Percentiles rank a stretch among this genome's conserved stretches.
These are phyloP conservation scores for Pichia sp. DNA, from an alignment of 1,139 yeast species.

Conservation along the genomic window DNA sequence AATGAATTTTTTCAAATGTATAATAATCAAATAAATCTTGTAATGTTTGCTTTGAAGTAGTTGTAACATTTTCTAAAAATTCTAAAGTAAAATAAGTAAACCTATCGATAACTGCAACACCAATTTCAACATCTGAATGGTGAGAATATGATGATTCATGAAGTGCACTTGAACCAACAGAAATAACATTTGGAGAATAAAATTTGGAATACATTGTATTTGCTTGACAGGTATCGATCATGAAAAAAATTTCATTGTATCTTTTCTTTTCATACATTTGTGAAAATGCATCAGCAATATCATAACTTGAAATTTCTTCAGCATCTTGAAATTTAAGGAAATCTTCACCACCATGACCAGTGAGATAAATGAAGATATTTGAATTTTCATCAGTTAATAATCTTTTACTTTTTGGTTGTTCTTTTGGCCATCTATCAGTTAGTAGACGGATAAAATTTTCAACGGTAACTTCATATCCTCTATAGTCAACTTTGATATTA, in stretches of 20 bases:
- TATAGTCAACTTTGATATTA: slow-evolving; percentile 88
- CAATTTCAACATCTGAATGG: slow-evolving; percentile 91
- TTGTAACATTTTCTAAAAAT: slow-evolving; percentile 73
- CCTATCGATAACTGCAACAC: slow-evolving; percentile 96
- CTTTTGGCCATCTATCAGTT: slow-evolving; percentile 93
- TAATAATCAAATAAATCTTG: slow-evolving; percentile 80
- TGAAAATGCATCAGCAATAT: slow-evolving; percentile 93
- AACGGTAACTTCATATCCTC: slow-evolving; percentile 97
- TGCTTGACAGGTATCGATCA: slow-evolving; percentile 99
- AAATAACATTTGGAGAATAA: slow-evolving; percentile 86
- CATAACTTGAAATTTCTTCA: slow-evolving; percentile 93
- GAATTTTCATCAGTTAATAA: slow-evolving; percentile 89
- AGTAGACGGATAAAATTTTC: slow-evolving; percentile 85
- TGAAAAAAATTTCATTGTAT: slow-evolving; percentile 89
- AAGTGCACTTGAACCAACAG: slow-evolving; percentile 87
- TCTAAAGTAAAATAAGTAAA: slow-evolving; percentile 91
- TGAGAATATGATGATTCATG: slow-evolving; percentile 94
- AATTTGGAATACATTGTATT: slow-evolving; percentile 93
- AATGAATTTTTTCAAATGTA: slow-evolving; percentile 79
- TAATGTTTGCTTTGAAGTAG: slow-evolving; percentile 67
- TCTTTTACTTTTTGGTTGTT: slow-evolving; percentile 88
- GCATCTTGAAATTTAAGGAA: slow-evolving; percentile 97
- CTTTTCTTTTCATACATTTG: slow-evolving; percentile 96
- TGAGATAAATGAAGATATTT: slow-evolving; percentile 87
- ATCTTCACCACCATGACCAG: slow-evolving; percentile 99